Conservation (phyloP, 768 basidiomycete genomes). For the Pisolithus microcarpus region DNA sequence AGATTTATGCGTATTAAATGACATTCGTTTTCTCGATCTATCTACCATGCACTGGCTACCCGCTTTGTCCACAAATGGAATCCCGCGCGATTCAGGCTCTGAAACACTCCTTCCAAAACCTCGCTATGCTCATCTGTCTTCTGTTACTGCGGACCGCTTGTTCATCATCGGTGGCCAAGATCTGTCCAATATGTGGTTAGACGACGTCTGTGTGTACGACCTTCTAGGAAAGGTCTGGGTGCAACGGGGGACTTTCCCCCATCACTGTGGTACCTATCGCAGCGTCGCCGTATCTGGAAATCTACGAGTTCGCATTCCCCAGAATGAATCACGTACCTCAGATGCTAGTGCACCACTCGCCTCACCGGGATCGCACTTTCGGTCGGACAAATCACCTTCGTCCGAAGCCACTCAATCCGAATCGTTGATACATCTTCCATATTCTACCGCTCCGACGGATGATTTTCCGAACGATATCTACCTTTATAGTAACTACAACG, state of each 20-base stretch:
- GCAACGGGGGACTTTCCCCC: constrained; percentile 69
- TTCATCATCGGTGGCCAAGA: constrained; percentile 96
- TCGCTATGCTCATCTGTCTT: constrained; percentile 91
- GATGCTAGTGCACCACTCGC: constrained; percentile 40
- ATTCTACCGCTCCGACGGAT: constrained; percentile 63
- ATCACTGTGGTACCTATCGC: constrained; percentile 96
- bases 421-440: constrained; percentile 64
- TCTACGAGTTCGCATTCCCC: constrained; percentile 58
- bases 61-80: constrained; percentile 20
- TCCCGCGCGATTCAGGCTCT: constrained; percentile 31
- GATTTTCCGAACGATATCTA: constrained; percentile 82
- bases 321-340: constrained; percentile 46
- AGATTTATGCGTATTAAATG: constrained; percentile 86
- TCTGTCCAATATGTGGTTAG: constrained; percentile 86
- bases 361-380: constrained; percentile 54
- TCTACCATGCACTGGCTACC: constrained; percentile 66
- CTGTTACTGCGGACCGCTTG: constrained; percentile 74
- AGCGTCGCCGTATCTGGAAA: constrained; percentile 80
- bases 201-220: constrained; percentile 89
- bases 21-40: constrained; percentile 86
- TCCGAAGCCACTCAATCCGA: constrained; percentile 51
- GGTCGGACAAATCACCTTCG: constrained; percentile 36
- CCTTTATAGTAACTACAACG: constrained; percentile 95
- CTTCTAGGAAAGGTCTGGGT: constrained; percentile 70
- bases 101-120: constrained; percentile 64